phyloP scores from a whole-genome alignment of 768 basidiomycete genomes.

The Sarcomyxa edulis region DNA sequence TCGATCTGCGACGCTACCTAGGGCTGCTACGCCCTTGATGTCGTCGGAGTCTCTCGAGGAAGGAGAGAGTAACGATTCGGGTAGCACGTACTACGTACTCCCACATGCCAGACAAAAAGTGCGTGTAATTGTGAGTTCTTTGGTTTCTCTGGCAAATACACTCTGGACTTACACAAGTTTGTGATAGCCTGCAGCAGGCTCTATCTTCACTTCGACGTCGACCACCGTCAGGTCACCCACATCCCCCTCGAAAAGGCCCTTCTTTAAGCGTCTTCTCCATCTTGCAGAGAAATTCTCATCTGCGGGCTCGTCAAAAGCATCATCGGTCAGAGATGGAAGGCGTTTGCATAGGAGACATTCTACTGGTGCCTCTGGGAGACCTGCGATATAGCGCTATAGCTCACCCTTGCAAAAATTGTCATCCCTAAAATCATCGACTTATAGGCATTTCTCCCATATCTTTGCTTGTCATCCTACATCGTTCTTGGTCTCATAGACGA shows the following conservation, averaged over 20 bases:
- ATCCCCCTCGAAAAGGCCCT: constrained; percentile 50
- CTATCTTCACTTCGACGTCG: constrained; percentile 54
- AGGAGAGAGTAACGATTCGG: constrained; percentile 37
- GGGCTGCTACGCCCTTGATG: too few species aligned
- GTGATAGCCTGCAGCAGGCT: constrained; percentile 38
- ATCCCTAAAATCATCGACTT: too few species aligned
- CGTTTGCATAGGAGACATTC: constrained; percentile 49
- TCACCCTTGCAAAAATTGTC: too few species aligned
- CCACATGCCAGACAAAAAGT: constrained; percentile 71
- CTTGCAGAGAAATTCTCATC: constrained; percentile 43
- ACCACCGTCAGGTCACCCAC: constrained; percentile 52
- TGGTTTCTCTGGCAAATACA: constrained; percentile 14
- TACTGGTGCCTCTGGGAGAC: constrained; percentile 26
- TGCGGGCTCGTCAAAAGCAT: constrained; percentile 29
- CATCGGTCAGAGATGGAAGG: constrained; percentile 26
- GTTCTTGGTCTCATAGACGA: too few species aligned
- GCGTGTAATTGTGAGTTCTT: constrained; percentile 60
- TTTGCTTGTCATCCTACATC: too few species aligned
- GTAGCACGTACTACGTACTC: constrained; percentile 71
- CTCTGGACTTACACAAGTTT: too few species aligned
- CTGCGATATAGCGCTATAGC: too few species aligned
- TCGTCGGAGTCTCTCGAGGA: too few species aligned
- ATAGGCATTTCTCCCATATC: too few species aligned
- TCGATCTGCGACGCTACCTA: constrained; percentile 18
- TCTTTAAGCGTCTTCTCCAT: constrained; percentile 57